A percentile compares a stretch with the other conserved stretches of the same genome.
Conservation (phyloP, 1,284 basidiomycete genomes). For the Naganishia sp. region DNA sequence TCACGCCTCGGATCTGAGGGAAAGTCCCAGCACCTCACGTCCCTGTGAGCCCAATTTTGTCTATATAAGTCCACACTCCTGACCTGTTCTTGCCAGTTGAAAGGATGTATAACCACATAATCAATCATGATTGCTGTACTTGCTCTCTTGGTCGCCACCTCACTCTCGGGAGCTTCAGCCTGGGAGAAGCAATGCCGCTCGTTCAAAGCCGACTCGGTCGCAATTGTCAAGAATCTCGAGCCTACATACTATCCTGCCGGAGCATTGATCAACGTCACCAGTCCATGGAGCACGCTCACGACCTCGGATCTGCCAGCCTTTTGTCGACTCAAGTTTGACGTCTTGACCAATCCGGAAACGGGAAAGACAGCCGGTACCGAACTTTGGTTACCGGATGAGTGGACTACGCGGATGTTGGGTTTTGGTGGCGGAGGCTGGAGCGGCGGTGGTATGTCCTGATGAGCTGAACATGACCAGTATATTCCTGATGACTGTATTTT, state of each 20-base stretch:
- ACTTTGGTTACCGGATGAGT: conserved; percentile 24
- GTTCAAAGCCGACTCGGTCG: conserved; percentile 5
- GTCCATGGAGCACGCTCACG: neutral
- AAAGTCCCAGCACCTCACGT: too few species aligned
- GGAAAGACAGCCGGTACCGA: conserved; percentile 9
- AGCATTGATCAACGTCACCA: conserved; percentile 4
- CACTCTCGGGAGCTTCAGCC: neutral
- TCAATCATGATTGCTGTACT: neutral
- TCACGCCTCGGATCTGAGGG: too few species aligned
- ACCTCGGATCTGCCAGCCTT: conserved; percentile 4
- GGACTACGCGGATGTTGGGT: conserved; percentile 16
- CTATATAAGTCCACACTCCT: too few species aligned
- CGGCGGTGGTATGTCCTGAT: conserved; percentile 8
- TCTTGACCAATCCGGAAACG: conserved; percentile 19
- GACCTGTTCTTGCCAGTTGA: too few species aligned
- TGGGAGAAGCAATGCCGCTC: conserved; percentile 14
- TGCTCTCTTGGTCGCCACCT: neutral
- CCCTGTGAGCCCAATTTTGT: too few species aligned
- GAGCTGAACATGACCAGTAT: neutral
- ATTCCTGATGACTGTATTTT: neutral
- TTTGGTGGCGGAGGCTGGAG: conserved; percentile 21
- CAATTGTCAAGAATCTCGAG: neutral
- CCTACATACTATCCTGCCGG: neutral
- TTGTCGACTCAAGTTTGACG: conserved; percentile 6
- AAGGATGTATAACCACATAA: too few species aligned